Evolutionary conservation across 225 moss, liverwort and hornwort species (phyloP), one percentile per base, ranked within the genome.

Genomic region (Pseudisothecium myosuroides): DNA sequence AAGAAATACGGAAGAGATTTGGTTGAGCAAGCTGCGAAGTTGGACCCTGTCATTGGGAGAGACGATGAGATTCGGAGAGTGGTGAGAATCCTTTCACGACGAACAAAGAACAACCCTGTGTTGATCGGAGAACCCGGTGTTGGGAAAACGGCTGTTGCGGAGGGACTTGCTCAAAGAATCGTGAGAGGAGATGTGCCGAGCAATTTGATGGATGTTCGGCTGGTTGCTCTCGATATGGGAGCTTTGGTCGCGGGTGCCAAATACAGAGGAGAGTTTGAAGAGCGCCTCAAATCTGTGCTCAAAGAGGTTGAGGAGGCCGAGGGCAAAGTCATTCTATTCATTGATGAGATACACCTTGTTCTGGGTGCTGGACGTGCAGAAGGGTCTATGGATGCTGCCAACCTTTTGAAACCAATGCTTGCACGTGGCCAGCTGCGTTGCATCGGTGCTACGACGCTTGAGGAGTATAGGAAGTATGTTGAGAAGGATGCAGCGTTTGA

Each of bases 321-420:
- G 26, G 96, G 98, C 77, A 99, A 96, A 82, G 98, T 99, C 14
- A 96, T 99, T 83, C 81, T 99, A 2, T 99, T 97, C 89, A 97
- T 97, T 60, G 98, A 99, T 82, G 97, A 99, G 88, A 97, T 99
- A 39, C 97, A 99, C 87, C 93, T 99, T 50, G 96, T 99, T 43
- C 94, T 97, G 36, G 98, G 97, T 63, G 96, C 98, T 65, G 97
- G 97, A 37, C 92, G 92, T 47, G 86, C 96, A 27, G 97, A 97
- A 80, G 97, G 98, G 16, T 96, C 98, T 10, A 98, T 98, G 98
- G 98, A 98, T 92, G 97, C 98, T n/a, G 97, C 97, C 54, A 98
- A 98, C 83, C 93, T 98, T 41, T 88, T 98, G 82, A 98, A 98
- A 91, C 98, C 98, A 65, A 97, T 97, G 98, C 96, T 98, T 76